Base-by-base conservation (phyloP, 306 rosid genomes). In the Prinsepia uniflora region DNA sequence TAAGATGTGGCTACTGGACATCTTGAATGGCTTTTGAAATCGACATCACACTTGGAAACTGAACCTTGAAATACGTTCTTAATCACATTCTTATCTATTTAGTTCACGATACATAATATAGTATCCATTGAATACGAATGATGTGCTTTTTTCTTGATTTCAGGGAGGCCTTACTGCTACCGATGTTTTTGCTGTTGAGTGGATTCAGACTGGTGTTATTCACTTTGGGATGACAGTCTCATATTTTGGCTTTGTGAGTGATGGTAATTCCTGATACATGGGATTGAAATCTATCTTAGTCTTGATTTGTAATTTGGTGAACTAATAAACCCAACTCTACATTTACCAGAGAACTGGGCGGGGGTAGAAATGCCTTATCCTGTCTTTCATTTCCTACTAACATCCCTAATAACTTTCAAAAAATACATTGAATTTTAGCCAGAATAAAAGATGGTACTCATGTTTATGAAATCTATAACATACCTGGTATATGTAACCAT, bases 111-210 rank as follows among this genome's bases (percentile, higher is more conserved):
- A 53, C 49, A 39, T 75, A 14, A 54, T 59, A 22, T 62, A 22
- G 67, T 42, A 66, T 58, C 69, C 47, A 63, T 64, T 68, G 50
- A 67, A 47, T 44, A 75, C 15, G 53, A 58, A 65, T 22, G 36
- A 53, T 60, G 52, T 72, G 65, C 58, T 52, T 70, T 72, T 77
- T 84, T 88, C 76, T 61, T 72, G 78, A 65, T 78, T 81, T 75
- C 96, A 94, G 99, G 99, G 99, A 61, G 99, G 99, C 50, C 97
- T 94, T 77, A 89, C 96, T 30, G 96, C 99, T 63, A 89, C 99
- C 19, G 99, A 94, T 80, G 99, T 94, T 84, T 94, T 94, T 84
- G 97, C 95, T 46, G 95, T 94, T 48, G 90, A 89, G 78, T 94
- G 99, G 99, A 86, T 89, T 78, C 91, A 87, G 81, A 84, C 90